Base-by-base conservation (phyloP, 2,329 filamentous ascomycete species). In the Ophiobolus disseminans region DNA sequence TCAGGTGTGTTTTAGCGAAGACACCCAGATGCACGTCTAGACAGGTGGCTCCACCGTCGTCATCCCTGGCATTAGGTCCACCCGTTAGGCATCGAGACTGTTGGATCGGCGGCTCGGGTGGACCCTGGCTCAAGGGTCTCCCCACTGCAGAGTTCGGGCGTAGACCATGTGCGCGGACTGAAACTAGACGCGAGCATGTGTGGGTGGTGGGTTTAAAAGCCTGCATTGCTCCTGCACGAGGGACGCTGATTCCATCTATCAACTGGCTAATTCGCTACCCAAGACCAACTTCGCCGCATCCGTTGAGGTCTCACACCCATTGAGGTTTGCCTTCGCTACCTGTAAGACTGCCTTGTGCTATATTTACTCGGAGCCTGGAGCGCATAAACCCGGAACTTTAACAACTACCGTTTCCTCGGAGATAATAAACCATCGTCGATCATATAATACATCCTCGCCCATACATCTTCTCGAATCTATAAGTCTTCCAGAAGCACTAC, bases 61-160 rank as follows among this genome's bases (percentile, higher is more conserved):
- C 53, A 59, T 58, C 58, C 60, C 55, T 63, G 55, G 16, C 53
- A 26, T 61, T 62, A 58, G 53, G 46, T 34, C 36, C 30, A 43
- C 45, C 53, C 49, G 52, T 60, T 56, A 61, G 58, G 57, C 58
- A 31, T 65, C 60, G 58, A 61, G 60, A 55, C 53, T 58, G 48
- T 42, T 39, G 38, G 60, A 65, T 65, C 62, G 53, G 55, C 60
- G 37, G n/a, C 34, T 26, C 16, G 25, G 28, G 34, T 47, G 50
- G 55, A 57, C 57, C 58, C 60, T 53, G 52, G 43, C 48, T 48
- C 43, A 38, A 21, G 21, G 25, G 40, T 35, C 40, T 50, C 48
- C 20, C 35, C 45, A 43, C 52, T 39, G 46, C 53, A 22, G 11
- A 42, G 45, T 48, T 51, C 41, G 41, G 46, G 43, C 56, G 40